Conservation (phyloP, 345 rosid genomes). For the Lumnitzera racemosa region DNA sequence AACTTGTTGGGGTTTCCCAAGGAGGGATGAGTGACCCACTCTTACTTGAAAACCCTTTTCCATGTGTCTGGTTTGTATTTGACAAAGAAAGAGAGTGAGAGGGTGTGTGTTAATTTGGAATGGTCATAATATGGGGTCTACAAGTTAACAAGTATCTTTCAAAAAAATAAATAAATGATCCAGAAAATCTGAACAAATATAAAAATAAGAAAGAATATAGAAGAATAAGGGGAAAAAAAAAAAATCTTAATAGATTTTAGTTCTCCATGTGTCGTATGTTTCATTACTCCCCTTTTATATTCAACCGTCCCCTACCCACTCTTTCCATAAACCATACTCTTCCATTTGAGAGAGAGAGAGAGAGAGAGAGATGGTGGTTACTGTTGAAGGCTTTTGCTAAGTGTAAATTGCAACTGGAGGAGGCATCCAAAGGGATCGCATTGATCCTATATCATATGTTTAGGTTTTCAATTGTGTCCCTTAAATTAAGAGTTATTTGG, state of each 20-base stretch:
- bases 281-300: slow-evolving; percentile 27
- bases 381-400: not conserved
- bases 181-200: not conserved
- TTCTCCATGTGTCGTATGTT: slow-evolving; percentile 17
- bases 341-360: slow-evolving; percentile 10
- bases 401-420: slow-evolving; percentile 57
- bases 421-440: slow-evolving; percentile 99
- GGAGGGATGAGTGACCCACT: slow-evolving; percentile 37
- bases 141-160: slow-evolving; percentile 10
- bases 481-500: not conserved
- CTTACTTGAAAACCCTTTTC: slow-evolving; percentile 17
- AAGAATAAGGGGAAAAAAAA: slow-evolving; percentile 3
- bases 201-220: slow-evolving; percentile 1
- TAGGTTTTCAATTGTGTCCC: no score
- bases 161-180: not conserved
- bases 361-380: slow-evolving; percentile 3
- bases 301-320: slow-evolving; percentile 22
- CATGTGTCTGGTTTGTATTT: slow-evolving; percentile 44
- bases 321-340: slow-evolving; percentile 15
- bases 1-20: slow-evolving; percentile 70
- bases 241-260: slow-evolving; percentile 12
- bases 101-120: no score
- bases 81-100: no score
- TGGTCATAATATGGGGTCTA: slow-evolving; percentile 33
- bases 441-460: slow-evolving; percentile 49